Evolutionary conservation across 129 eudicot species (phyloP).

Genomic region (Pseudognaphalium luteoalbum): DNA sequence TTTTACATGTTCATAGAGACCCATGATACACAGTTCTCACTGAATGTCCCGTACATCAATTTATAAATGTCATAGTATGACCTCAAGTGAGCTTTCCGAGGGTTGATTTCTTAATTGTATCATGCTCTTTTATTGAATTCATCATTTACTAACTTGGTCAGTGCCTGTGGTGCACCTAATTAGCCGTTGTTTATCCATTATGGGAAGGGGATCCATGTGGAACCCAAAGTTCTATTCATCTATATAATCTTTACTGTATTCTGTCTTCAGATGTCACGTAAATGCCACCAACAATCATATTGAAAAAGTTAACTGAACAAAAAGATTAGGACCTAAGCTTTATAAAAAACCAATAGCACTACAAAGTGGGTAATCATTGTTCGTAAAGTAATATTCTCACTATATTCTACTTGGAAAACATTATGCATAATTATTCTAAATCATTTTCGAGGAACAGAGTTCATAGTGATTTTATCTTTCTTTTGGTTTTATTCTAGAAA

Average conservation of each 20-base stretch:
- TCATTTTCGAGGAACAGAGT: background rate
- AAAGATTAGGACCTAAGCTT: background rate
- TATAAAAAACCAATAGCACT: background rate
- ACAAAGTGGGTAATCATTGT: background rate
- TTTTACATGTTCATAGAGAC: slow-evolving; percentile 15
- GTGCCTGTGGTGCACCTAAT: slow-evolving; percentile 3
- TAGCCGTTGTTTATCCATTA: slow-evolving; percentile 15
- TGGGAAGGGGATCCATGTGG: background rate
- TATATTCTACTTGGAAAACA: background rate
- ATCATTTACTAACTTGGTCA: slow-evolving; percentile 11
- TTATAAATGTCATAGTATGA: slow-evolving; percentile 4
- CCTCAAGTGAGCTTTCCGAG: slow-evolving; percentile 7
- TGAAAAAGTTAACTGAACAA: background rate
- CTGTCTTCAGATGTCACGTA: background rate
- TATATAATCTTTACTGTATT: slow-evolving; percentile 2
- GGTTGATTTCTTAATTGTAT: background rate
- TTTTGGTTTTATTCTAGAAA: background rate
- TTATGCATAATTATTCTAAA: background rate
- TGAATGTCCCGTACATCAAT: slow-evolving; percentile 7
- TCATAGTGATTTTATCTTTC: slow-evolving; percentile 4
- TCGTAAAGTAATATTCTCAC: background rate
- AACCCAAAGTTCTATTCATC: slow-evolving; percentile 4
- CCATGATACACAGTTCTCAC: background rate
- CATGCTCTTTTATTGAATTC: slow-evolving; percentile 2
- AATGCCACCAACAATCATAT: slow-evolving; percentile 16